phyloP scores from a whole-genome alignment of 2,329 filamentous ascomycete genomes.

The Cryoendolithus antarcticus region DNA sequence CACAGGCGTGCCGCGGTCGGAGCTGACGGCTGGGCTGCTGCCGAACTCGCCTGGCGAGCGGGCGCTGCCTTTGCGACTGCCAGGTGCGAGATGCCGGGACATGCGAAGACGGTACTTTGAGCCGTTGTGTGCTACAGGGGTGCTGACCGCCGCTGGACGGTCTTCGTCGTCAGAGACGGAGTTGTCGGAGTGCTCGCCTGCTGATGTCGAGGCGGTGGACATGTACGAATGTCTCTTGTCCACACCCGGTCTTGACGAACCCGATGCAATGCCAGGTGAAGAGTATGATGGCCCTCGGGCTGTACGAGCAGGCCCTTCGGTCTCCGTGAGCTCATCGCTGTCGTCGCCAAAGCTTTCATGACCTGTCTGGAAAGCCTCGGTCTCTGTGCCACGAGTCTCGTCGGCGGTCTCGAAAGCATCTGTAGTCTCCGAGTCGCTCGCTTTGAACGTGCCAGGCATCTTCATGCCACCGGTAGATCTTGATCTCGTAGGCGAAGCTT shows the following conservation, averaged over 20 bases:
- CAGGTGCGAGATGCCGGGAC: constrained; percentile 42
- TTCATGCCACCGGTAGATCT: constrained; percentile 27
- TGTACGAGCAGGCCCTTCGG: constrained; percentile 43
- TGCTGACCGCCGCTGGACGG: constrained; percentile 36
- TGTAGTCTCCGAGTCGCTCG: constrained; percentile 40
- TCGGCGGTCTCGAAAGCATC: constrained; percentile 63
- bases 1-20: constrained; percentile 26
- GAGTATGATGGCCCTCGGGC: constrained; percentile 1
- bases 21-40: constrained; percentile 23
- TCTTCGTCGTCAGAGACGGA: constrained; percentile 33
- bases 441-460: constrained; percentile 19
- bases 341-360: constrained; percentile 64
- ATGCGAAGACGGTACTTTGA: constrained; percentile 60
- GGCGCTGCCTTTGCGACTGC: neutral
- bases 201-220: constrained; percentile 82
- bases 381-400: constrained; percentile 55
- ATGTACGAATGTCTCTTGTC: constrained; percentile 58
- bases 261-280: constrained; percentile 1
- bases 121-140: constrained; percentile 50
- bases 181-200: constrained; percentile 45
- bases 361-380: constrained; percentile 88
- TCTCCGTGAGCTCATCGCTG: constrained; percentile 74
- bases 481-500: constrained; percentile 46
- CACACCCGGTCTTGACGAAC: constrained; percentile 3
- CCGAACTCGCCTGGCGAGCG: constrained; percentile 37